Evolutionary conservation across 805 yeast genomes (phyloP).

Genomic region (Nakazawaea wickerhamii): DNA sequence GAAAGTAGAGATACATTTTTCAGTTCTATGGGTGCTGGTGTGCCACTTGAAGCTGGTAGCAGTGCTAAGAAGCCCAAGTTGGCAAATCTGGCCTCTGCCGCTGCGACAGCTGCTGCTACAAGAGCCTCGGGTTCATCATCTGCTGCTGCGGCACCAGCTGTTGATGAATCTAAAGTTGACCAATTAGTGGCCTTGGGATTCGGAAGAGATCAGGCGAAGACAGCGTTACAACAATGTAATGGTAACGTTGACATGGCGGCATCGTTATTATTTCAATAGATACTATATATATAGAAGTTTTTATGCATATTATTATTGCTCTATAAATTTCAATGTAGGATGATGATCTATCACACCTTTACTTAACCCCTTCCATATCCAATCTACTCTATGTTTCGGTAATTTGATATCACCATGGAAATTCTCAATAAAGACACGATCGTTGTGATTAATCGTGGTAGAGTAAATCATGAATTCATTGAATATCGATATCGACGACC

Average conservation of each 20-base stretch:
- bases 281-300: background rate
- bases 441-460: slow-evolving; percentile 74
- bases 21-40: slow-evolving; percentile 11
- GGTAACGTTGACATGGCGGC: slow-evolving; percentile 90
- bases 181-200: slow-evolving; percentile 70
- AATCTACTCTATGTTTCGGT: slow-evolving; percentile 45
- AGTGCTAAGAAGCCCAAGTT: slow-evolving; percentile 13
- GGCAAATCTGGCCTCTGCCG: slow-evolving; percentile 8
- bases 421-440: slow-evolving; percentile 76
- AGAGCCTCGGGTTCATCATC: slow-evolving; percentile 16
- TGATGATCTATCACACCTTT: slow-evolving; percentile 51
- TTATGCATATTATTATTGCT: background rate
- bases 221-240: slow-evolving; percentile 58
- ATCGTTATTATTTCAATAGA: slow-evolving; percentile 49
- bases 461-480: slow-evolving; percentile 79
- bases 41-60: slow-evolving; percentile 12
- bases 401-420: slow-evolving; percentile 62
- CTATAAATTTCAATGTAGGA: slow-evolving; percentile 37
- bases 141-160: slow-evolving; percentile 11
- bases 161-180: slow-evolving; percentile 25
- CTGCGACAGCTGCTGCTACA: slow-evolving; percentile 18
- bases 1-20: slow-evolving; percentile 50
- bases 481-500: slow-evolving; percentile 86
- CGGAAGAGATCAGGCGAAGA: slow-evolving; percentile 51
- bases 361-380: slow-evolving; percentile 67